A percentile compares a stretch with the other conserved stretches of the same genome.
phyloP scores from a whole-genome alignment of 495 filamentous ascomycete genomes.

The Trichoderma reesei region DNA sequence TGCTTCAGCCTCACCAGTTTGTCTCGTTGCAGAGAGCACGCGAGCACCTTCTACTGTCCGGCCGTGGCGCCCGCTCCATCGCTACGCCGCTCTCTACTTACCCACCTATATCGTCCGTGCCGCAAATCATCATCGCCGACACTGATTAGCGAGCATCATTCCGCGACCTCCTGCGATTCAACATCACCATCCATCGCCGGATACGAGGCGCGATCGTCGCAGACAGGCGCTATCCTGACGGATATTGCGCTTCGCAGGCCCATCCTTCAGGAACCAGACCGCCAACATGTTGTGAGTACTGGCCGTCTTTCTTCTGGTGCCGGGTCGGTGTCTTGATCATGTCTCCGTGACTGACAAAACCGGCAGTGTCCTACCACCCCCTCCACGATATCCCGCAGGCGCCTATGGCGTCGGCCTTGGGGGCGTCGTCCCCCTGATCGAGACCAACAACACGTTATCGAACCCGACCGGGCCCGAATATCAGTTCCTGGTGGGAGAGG shows the following conservation, averaged over 20 bases:
- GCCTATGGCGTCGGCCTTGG: constrained; percentile 21
- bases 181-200: not conserved
- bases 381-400: constrained; percentile 66
- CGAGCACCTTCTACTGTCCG: not conserved
- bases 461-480: constrained; percentile 71
- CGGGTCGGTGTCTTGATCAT: not conserved
- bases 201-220: not conserved
- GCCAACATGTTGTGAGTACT: constrained; percentile 13
- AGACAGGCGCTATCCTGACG: not conserved
- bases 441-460: constrained; percentile 81
- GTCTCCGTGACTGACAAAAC: not conserved
- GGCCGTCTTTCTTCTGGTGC: not conserved
- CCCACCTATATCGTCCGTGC: not conserved
- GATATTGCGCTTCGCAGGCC: not conserved
- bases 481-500: constrained; percentile 87
- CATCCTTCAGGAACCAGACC: not conserved
- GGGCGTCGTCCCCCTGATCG: constrained; percentile 60
- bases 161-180: not conserved
- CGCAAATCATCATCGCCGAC: no score
- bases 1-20: not conserved
- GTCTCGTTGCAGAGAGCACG: not conserved
- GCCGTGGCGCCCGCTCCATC: not conserved
- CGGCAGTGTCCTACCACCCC: constrained; percentile 68
- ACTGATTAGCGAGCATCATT: not conserved
- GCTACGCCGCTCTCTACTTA: not conserved